Conservation (phyloP, 2,329 filamentous ascomycete genomes). For the Cercospora brassicicola region DNA sequence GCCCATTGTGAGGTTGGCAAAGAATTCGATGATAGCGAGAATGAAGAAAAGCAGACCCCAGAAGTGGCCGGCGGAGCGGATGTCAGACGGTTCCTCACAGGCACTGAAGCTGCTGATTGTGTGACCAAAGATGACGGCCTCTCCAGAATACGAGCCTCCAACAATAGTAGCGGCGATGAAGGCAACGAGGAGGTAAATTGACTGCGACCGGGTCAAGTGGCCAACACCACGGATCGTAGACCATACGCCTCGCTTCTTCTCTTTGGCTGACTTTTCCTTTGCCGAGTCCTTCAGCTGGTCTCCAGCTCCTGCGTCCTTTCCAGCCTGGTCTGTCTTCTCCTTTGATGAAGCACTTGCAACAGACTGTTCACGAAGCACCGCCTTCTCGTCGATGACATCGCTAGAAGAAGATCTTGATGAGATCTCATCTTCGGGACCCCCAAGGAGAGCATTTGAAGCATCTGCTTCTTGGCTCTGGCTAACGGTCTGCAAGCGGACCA, state of each 20-base stretch:
- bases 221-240: slow-evolving; percentile 20
- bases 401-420: slow-evolving; percentile 15
- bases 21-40: slow-evolving; percentile 59
- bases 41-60: slow-evolving; percentile 62
- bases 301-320: neutral
- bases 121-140: slow-evolving; percentile 62
- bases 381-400: slow-evolving; percentile 13
- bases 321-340: neutral
- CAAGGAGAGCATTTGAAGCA: neutral
- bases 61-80: slow-evolving; percentile 58
- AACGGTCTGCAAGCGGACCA: slow-evolving; percentile 10
- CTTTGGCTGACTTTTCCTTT: slow-evolving; percentile 6
- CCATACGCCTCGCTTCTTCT: slow-evolving; percentile 15
- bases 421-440: slow-evolving; percentile 13
- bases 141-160: slow-evolving; percentile 56
- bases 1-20: slow-evolving; percentile 63
- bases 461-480: slow-evolving; percentile 21
- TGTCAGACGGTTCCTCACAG: slow-evolving; percentile 52
- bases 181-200: slow-evolving; percentile 22
- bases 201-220: slow-evolving; percentile 17
- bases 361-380: neutral
- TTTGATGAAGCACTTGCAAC: neutral
- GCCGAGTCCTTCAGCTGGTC: slow-evolving; percentile 3
- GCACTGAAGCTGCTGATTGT: slow-evolving; percentile 59
- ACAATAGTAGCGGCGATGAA: slow-evolving; percentile 40